A percentile compares a stretch with the other conserved stretches of the same genome.
Evolutionary conservation across 768 basidiomycete species (phyloP).

Genomic region (Multifurca ochricompacta): DNA sequence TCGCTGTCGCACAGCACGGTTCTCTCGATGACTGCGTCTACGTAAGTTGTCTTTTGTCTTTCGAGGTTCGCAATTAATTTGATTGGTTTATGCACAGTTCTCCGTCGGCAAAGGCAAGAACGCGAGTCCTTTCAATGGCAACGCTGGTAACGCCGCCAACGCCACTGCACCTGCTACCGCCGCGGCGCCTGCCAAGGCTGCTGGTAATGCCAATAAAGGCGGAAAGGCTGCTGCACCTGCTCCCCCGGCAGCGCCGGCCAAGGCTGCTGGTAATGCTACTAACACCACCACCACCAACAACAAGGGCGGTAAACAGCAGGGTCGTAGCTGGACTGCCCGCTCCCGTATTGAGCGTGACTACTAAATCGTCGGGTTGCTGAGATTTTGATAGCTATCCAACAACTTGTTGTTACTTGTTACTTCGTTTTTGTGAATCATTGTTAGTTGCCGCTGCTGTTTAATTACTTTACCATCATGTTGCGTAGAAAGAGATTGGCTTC

Average conservation of each 20-base stretch:
- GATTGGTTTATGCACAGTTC: constrained; percentile 5
- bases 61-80: not conserved
- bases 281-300: not conserved
- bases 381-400: not conserved
- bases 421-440: constrained; percentile 14
- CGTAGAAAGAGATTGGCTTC: constrained; percentile 14
- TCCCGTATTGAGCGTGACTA: constrained; percentile 12
- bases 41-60: constrained; percentile 21
- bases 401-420: not conserved
- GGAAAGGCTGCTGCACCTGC: constrained; percentile 9
- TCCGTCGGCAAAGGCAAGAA: not conserved
- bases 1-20: constrained; percentile 37
- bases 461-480: constrained; percentile 12
- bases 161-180: constrained; percentile 14
- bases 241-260: no score
- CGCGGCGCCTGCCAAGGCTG: constrained; percentile 11
- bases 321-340: not conserved
- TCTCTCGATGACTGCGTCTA: constrained; percentile 35
- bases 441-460: constrained; percentile 2
- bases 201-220: constrained; percentile 16
- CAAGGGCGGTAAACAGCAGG: not conserved
- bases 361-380: not conserved
- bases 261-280: constrained; percentile 9
- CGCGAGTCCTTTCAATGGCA: not conserved
- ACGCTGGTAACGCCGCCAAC: constrained; percentile 8